Evolutionary conservation across 345 rosid genomes (phyloP).

Genomic region (Hypericum androsaemum): DNA sequence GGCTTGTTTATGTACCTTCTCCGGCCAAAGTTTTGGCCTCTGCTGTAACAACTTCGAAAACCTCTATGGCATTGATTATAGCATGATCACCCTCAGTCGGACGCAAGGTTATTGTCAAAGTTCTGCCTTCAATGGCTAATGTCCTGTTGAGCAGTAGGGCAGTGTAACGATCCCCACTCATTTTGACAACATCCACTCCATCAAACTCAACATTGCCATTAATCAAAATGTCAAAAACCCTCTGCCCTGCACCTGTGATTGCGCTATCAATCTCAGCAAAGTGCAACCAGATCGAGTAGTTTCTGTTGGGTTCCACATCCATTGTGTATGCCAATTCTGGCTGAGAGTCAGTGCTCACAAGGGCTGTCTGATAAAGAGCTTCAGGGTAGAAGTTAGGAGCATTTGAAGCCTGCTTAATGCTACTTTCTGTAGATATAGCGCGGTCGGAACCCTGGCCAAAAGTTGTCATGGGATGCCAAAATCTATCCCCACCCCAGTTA

Average conservation of each 20-base stretch:
- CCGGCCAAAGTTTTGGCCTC: constrained; percentile 62
- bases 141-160: constrained; percentile 83
- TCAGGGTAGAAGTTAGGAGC: constrained; percentile 87
- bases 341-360: constrained; percentile 55
- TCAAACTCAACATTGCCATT: constrained; percentile 50
- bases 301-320: constrained; percentile 87
- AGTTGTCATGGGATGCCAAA: constrained; percentile 56
- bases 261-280: constrained; percentile 85
- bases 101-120: constrained; percentile 58
- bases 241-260: constrained; percentile 46
- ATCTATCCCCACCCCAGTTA: constrained; percentile 98
- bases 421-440: constrained; percentile 48
- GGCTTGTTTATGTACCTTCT: constrained; percentile 52
- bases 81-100: constrained; percentile 61
- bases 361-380: constrained; percentile 70
- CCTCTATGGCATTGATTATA: constrained; percentile 77
- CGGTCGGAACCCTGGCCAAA: constrained; percentile 54
- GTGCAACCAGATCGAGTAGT: constrained; percentile 89
- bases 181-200: constrained; percentile 55
- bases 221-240: constrained; percentile 76
- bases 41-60: constrained; percentile 59
- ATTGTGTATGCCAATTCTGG: constrained; percentile 58
- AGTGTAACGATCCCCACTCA: constrained; percentile 50
- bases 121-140: constrained; percentile 66
- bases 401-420: constrained; percentile 50